Evolutionary conservation across 2,329 filamentous ascomycete genomes (phyloP).

Genomic region (Pleomassaria siparia): DNA sequence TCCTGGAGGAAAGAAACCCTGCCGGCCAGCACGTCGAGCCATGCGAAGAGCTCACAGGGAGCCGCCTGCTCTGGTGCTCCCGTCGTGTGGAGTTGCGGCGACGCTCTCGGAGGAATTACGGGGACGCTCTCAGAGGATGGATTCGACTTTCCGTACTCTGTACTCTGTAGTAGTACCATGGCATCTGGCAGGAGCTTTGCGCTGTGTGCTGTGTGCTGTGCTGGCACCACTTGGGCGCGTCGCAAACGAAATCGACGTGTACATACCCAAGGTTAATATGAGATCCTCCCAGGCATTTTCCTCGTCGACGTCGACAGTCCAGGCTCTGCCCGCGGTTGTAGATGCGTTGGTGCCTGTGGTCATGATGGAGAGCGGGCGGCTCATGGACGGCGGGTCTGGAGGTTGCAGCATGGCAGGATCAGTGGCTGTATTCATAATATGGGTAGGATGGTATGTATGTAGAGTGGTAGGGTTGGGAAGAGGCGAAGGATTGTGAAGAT

Average conservation of each 20-base stretch:
- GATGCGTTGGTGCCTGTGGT: constrained; percentile 28
- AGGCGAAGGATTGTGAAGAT: constrained; percentile 8
- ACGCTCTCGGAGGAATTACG: neutral
- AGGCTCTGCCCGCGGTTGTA: constrained; percentile 45
- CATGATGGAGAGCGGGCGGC: constrained; percentile 37
- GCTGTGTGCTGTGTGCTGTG: neutral
- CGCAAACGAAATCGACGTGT: constrained; percentile 2
- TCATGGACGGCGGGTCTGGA: constrained; percentile 28
- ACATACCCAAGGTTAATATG: constrained; percentile 49
- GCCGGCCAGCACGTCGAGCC: too few relatives aligned
- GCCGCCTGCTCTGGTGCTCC: too few relatives aligned
- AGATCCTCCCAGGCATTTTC: constrained; percentile 52
- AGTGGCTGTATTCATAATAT: neutral
- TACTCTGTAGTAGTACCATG: neutral
- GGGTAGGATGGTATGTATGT: neutral
- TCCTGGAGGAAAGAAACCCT: too few relatives aligned
- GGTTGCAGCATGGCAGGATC: constrained; percentile 28
- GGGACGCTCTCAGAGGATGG: too few relatives aligned
- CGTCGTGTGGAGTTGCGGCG: neutral
- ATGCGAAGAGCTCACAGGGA: too few relatives aligned
- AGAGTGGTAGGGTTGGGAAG: constrained; percentile 10
- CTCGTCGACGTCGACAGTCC: constrained; percentile 43
- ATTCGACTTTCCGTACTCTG: too few relatives aligned
- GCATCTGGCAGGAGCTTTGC: neutral
- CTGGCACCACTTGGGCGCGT: constrained; percentile 10